Evolutionary conservation across 805 yeast species (phyloP).

Genomic region (Metschnikowia matae): DNA sequence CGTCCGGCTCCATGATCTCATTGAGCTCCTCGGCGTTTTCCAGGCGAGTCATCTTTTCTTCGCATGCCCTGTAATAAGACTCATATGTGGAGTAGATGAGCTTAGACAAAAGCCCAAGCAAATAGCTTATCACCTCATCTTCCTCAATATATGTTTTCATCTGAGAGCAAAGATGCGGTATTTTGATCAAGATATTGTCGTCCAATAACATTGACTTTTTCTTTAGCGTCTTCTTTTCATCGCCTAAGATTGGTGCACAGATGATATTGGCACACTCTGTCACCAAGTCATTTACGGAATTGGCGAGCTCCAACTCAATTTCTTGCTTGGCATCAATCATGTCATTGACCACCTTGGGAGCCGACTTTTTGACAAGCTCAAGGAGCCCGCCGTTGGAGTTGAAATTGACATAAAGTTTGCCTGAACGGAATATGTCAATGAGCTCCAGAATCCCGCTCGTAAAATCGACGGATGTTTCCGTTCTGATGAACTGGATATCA

Average conservation of each 20-base stretch:
- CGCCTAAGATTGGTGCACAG: slow-evolving; percentile 37
- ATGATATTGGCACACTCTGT: slow-evolving; percentile 44
- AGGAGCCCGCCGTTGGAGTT: slow-evolving; percentile 34
- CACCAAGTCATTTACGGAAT: slow-evolving; percentile 65
- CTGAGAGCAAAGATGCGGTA: slow-evolving; percentile 54
- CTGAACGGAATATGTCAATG: slow-evolving; percentile 33
- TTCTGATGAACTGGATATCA: slow-evolving; percentile 72
- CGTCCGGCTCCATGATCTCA: slow-evolving; percentile 61
- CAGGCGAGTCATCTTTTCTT: slow-evolving; percentile 20
- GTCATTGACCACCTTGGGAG: slow-evolving; percentile 75
- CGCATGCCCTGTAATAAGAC: slow-evolving; percentile 39
- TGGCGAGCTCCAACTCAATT: slow-evolving; percentile 67
- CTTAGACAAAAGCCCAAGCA: slow-evolving; percentile 39
- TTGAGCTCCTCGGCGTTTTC: slow-evolving; percentile 31
- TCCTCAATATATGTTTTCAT: slow-evolving; percentile 57
- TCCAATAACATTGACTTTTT: slow-evolving; percentile 41
- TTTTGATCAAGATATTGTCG: slow-evolving; percentile 44
- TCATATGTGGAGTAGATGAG: slow-evolving; percentile 56
- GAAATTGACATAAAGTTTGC: slow-evolving; percentile 43
- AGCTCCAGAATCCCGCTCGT: slow-evolving; percentile 58
- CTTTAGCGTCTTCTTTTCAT: slow-evolving; percentile 17
- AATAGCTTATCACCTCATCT: slow-evolving; percentile 32
- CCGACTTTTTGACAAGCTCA: slow-evolving; percentile 58
- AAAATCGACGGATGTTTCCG: slow-evolving; percentile 76
- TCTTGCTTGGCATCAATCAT: slow-evolving; percentile 76